Percentiles rank a stretch among this genome's conserved stretches.
Evolutionary conservation across 2,329 filamentous ascomycete species (phyloP).

Genomic region (Calycina marina): DNA sequence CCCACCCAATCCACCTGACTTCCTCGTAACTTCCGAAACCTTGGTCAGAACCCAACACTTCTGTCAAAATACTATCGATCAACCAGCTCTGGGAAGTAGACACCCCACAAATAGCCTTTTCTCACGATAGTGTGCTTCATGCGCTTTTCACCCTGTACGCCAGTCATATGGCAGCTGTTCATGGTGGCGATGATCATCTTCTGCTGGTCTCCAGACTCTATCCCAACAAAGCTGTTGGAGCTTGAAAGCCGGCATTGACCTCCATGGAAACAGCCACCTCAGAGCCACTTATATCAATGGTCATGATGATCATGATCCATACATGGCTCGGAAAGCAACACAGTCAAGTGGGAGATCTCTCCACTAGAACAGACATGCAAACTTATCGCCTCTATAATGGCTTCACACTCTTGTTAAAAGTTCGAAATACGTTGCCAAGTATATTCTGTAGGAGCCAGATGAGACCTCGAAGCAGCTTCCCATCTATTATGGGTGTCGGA

Average conservation of each 20-base stretch:
- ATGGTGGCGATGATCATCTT: slow-evolving; percentile 3
- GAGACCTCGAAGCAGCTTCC: background rate
- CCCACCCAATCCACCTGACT: too few species aligned
- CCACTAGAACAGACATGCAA: slow-evolving; percentile 1
- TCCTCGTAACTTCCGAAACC: too few species aligned
- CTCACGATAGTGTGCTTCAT: slow-evolving; percentile 6
- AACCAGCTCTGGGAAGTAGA: slow-evolving; percentile 5
- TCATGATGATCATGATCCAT: slow-evolving; percentile 6
- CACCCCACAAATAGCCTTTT: slow-evolving; percentile 8
- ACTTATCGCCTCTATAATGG: slow-evolving; percentile 8
- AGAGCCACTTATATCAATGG: slow-evolving; percentile 4
- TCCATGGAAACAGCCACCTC: slow-evolving; percentile 1
- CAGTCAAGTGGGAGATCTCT: background rate
- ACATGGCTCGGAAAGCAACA: slow-evolving; percentile 5
- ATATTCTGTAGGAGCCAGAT: slow-evolving; percentile 1
- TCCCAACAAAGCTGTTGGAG: slow-evolving; percentile 5
- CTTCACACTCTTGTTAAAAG: slow-evolving; percentile 2
- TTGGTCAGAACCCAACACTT: too few species aligned
- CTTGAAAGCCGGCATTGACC: slow-evolving; percentile 3
- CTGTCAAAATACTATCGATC: background rate
- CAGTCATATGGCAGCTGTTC: slow-evolving; percentile 5
- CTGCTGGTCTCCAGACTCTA: slow-evolving; percentile 3
- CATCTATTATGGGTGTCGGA: background rate
- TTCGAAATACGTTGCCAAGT: slow-evolving; percentile 1
- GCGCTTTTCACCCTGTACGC: slow-evolving; percentile 5